phyloP scores from a whole-genome alignment of 768 basidiomycete species.

The Boletellus ananiceps region DNA sequence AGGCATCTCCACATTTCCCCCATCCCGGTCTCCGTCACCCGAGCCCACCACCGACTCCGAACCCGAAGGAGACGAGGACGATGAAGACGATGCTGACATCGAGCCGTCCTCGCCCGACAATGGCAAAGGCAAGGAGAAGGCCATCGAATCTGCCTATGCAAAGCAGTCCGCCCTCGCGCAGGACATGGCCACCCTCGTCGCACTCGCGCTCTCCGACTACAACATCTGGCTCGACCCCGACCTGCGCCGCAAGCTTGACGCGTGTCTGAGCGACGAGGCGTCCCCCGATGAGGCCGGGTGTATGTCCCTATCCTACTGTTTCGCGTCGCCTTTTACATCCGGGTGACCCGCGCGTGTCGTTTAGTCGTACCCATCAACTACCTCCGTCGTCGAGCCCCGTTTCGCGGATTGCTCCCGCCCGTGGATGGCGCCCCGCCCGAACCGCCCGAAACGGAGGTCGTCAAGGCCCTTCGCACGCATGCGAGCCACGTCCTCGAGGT shows the following conservation, averaged over 20 bases:
- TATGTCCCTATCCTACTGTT: constrained; percentile 30
- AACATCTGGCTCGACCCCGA: constrained; percentile 61
- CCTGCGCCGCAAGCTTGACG: constrained; percentile 45
- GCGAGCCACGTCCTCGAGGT: constrained; percentile 49
- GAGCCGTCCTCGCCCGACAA: constrained; percentile 14
- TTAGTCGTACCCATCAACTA: constrained; percentile 59
- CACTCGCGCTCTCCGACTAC: constrained; percentile 67
- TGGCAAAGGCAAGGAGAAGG: constrained; percentile 23
- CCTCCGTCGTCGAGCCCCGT: constrained; percentile 39
- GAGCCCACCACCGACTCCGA: constrained; percentile 4
- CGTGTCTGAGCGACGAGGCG: constrained; percentile 13
- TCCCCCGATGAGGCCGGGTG: constrained; percentile 39
- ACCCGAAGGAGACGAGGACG: constrained; percentile 1
- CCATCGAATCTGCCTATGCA: constrained; percentile 6
- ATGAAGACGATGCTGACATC: not conserved
- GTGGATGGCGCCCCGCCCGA: constrained; percentile 2
- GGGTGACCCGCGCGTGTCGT: not conserved
- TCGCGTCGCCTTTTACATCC: too few relatives aligned
- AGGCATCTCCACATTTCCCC: constrained; percentile 10
- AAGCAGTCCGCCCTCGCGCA: constrained; percentile 30
- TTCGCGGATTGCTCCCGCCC: constrained; percentile 17
- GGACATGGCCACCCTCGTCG: constrained; percentile 48
- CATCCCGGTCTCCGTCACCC: constrained; percentile 8
- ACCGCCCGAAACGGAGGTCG: constrained; percentile 42
- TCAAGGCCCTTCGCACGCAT: constrained; percentile 55